A percentile compares a stretch with the other conserved stretches of the same genome.
Evolutionary conservation across 805 yeast species (phyloP).

Genomic region (Candida ulmi): DNA sequence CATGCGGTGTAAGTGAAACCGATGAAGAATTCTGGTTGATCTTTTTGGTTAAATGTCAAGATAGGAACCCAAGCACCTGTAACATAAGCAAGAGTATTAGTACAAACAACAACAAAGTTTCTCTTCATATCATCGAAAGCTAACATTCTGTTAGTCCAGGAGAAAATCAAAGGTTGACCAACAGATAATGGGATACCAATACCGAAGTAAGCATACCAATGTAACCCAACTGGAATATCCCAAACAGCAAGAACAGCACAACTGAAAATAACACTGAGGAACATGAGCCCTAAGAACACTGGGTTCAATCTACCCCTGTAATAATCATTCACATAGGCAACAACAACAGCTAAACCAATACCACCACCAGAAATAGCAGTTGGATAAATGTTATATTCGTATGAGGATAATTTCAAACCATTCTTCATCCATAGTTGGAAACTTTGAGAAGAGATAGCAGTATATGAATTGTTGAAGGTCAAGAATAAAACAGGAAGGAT

Average conservation of each 20-base stretch:
- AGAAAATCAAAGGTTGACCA: constrained; percentile 53
- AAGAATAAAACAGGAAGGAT: constrained; percentile 31
- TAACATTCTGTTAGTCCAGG: constrained; percentile 48
- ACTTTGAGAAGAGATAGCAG: constrained; percentile 34
- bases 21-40: constrained; percentile 29
- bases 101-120: constrained; percentile 31
- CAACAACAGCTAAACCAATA: constrained; percentile 29
- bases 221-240: constrained; percentile 41
- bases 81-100: constrained; percentile 37
- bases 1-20: constrained; percentile 36
- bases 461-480: constrained; percentile 13
- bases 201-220: constrained; percentile 46
- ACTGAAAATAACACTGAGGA: constrained; percentile 35
- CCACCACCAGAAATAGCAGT: constrained; percentile 33
- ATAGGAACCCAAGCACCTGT: constrained; percentile 37
- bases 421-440: constrained; percentile 40
- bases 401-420: constrained; percentile 27
- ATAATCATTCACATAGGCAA: constrained; percentile 33
- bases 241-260: constrained; percentile 39
- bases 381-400: constrained; percentile 36
- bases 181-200: constrained; percentile 42
- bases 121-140: constrained; percentile 27
- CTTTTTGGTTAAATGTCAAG: constrained; percentile 32
- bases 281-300: constrained; percentile 32
- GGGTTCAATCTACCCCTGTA: constrained; percentile 30